Base-by-base conservation (phyloP, 164 flowering plant genomes). In the Sedum album region DNA sequence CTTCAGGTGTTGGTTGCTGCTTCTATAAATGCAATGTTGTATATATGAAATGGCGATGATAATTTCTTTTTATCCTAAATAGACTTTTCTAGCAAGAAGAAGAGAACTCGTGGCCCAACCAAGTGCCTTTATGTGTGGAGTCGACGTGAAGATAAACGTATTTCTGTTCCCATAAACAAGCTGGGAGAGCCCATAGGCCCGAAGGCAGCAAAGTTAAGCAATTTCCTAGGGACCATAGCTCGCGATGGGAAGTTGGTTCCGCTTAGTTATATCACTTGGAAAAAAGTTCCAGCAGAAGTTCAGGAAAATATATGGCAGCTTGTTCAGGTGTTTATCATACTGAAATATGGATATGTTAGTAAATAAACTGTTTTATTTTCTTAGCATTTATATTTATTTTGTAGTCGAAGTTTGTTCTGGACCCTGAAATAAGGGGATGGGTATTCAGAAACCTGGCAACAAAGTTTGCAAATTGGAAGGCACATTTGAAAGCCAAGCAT, bases 401-500 rank as follows among this genome's bases (percentile, higher is more conserved):
- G 73, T 63, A 78, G 80, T 46, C 60, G 17, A 75, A 73, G 66
- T 75, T 78, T 73, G 76, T 72, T 15, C 39, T 75, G 28, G 74
- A 62, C 39, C 68, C 75, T 15, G 31, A 31, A 11, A 18, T 53
- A 35, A 73, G 66, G 68, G 31, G 21, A 28, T 78, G 78, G 76
- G 78, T 75, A 31, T 11, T 78, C 33, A 38, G 62, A 65, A 67
- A 73, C 65, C 60, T 78, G 18, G 67, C 71, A 26, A 60, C 13
- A 23, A 75, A 68, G 60, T 78, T 77, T 77, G 75, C 62, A 61
- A 31, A 75, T 30, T 75, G 76, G 76, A 78, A 78, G 63, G 30
- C 72, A 18, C 33, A 49, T 4, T 63, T 78, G 21, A 78, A 78
- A 69, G 57, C 69, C 46, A 48, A 44, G 2, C 70, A 73, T 66